phyloP scores from a whole-genome alignment of 2,329 filamentous ascomycete genomes.

The Biscogniauxia marginata region DNA sequence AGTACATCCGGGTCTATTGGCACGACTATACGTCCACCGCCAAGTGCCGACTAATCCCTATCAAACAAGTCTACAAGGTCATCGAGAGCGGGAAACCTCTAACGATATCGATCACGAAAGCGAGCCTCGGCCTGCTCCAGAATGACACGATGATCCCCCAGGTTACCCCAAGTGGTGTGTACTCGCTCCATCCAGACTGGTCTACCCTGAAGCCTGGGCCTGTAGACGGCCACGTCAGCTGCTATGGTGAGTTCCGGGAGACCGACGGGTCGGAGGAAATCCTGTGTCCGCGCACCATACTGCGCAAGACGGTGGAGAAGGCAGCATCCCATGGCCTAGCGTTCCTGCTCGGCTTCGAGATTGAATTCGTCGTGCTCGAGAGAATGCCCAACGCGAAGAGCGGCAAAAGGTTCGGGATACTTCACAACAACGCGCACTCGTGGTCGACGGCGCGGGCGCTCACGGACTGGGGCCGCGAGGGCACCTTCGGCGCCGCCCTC shows the following conservation, averaged over 20 bases:
- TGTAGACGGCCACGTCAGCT: constrained; percentile 59
- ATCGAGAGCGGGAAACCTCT: constrained; percentile 44
- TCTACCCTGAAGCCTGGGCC: constrained; percentile 59
- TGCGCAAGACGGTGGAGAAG: constrained; percentile 53
- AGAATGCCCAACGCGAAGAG: constrained; percentile 36
- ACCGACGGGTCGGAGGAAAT: constrained; percentile 48
- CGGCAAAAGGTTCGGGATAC: constrained; percentile 36
- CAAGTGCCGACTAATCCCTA: constrained; percentile 66
- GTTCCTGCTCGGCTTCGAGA: constrained; percentile 74
- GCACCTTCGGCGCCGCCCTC: constrained; percentile 53
- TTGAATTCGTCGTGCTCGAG: constrained; percentile 73
- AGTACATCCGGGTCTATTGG: constrained; percentile 75
- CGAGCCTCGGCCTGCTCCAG: constrained; percentile 65
- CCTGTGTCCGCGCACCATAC: constrained; percentile 64
- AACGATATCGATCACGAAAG: constrained; percentile 61
- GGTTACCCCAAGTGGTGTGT: constrained; percentile 60
- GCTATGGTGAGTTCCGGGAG: constrained; percentile 65
- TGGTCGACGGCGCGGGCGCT: constrained; percentile 68
- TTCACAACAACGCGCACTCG: constrained; percentile 63
- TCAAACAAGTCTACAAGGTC: constrained; percentile 51
- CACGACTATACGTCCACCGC: constrained; percentile 72
- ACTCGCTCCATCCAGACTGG: constrained; percentile 65
- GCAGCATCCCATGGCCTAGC: constrained; percentile 53
- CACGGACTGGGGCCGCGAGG: constrained; percentile 47
- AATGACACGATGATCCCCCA: constrained; percentile 58